Base-by-base conservation (phyloP, 148 eudicot genomes). In the Fagopyrum esculentum region DNA sequence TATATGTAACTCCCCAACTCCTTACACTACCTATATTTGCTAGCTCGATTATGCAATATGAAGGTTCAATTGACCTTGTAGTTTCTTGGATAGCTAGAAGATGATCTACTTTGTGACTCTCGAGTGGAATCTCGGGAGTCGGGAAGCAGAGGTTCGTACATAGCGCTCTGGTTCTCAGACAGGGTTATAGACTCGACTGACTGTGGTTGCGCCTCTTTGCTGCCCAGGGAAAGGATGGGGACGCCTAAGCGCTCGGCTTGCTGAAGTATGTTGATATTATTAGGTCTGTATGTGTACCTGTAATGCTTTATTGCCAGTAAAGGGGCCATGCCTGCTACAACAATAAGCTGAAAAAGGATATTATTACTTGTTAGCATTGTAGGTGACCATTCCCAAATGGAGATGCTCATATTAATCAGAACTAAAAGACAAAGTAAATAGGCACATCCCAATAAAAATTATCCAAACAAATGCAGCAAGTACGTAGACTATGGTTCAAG, bases 261-360 rank as follows among this genome's bases (percentile, higher is more conserved):
- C 83, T 94, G 98, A 80, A 94, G 97, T 68, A 90, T 80, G 87
- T 91, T 88, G 81, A 94, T 90, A 79, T 87, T 91, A 81, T 93
- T 88, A 19, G 98, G 85, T 78, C 87, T 85, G 73, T 94, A 94
- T 47, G 93, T 94, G 74, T 82, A 90, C 70, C 93, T 84, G 84
- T 91, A 94, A 83, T 91, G 90, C 88, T 94, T 94, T 72, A 94
- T 77, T 46, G 93, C 98, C 22, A 94, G 76, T 44, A 90, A 71
- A 4, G 98, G 98, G 51, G 96, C 97, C 96, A 94, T 94, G 30
- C 98, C 98, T 45, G 89, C 88, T 19, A 77, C 88, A 51, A 90
- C 87, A 35, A 87, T 88, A 30, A 91, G 87, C 98, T 94, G 97
- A 70, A 84, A 85, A 47, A 69, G 61, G 17, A 77, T 40, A 5